Evolutionary conservation across 2,329 filamentous ascomycete genomes (phyloP).

Genomic region (Diaporthe batatas): DNA sequence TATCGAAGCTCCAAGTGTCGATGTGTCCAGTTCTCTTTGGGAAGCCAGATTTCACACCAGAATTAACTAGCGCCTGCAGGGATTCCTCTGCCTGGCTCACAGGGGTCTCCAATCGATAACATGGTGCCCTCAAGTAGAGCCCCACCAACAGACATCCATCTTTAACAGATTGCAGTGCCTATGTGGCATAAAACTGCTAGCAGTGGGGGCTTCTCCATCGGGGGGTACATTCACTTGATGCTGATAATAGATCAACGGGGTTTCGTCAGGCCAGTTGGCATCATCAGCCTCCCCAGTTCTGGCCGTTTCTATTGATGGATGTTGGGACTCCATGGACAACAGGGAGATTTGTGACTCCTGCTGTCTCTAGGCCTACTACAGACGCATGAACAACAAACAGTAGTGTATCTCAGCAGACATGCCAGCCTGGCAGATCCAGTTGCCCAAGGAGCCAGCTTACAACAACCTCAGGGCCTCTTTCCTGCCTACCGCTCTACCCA

Average conservation of each 20-base stretch:
- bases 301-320: conserved; percentile 20
- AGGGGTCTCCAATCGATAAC: conserved; percentile 35
- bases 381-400: too few relatives aligned
- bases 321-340: not conserved
- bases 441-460: not conserved
- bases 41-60: conserved; percentile 42
- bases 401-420: too few relatives aligned
- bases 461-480: not conserved
- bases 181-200: not conserved
- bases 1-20: conserved; percentile 42
- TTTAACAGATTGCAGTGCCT: not conserved
- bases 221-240: not conserved
- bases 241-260: not conserved
- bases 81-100: conserved; percentile 11
- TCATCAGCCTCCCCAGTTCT: conserved; percentile 22
- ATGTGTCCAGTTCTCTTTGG: conserved; percentile 42
- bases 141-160: not conserved
- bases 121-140: conserved; percentile 10
- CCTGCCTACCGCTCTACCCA: too few relatives aligned
- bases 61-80: conserved; percentile 38
- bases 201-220: not conserved
- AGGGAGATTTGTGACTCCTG: conserved; percentile 9
- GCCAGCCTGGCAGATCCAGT: not conserved
- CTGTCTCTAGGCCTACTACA: not conserved
- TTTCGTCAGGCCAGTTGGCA: conserved; percentile 30